Evolutionary conservation across 108 stramenopile species (phyloP), one percentile per base, ranked within the genome.

Genomic region (Cyclostephanos invisitatus): DNA sequence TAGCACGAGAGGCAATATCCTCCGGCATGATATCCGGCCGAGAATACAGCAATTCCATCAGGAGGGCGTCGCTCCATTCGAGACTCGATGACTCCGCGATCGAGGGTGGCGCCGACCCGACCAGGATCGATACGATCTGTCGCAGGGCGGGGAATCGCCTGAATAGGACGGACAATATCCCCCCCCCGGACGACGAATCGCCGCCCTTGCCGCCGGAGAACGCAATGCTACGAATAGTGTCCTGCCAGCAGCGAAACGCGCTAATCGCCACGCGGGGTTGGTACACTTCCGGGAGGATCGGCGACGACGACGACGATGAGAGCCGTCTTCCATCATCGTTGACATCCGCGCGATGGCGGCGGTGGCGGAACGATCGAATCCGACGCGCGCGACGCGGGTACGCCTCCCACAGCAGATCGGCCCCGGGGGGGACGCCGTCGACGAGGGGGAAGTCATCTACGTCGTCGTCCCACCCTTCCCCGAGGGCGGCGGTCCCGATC

Each of bases 331-430:
- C 18, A n/a, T 37, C 51, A 15, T 56, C 64, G 32, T 57, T 46
- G 37, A 55, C 64, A 4, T 40, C 54, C 1, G 54, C 55, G 36
- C 42, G 25, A 24, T 62, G 44, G 25, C 72, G 58, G 25, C 67
- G 72, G 47, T 62, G 46, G 15, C 78, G 58, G 38, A 59, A 12
- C 50, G 37, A 46, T n/a, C 78, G 78, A 25, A 67, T 29, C 53
- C 50, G 32, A 63, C 72, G 50, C 5, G 71, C 58, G 27, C 49
- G 57, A 18, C 70, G 70, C 0, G 78, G 78, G 58, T 40, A 57
- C 17, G 87, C 64, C 70, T 94, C 90, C 93, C 93, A 94, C 48
- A 90, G 60, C 14, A 76, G 58, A 68, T 87, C 84, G 15, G 85
- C 82, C 5, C 64, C 69, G 32, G 65, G 59, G 32, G 78, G 70